These are phyloP conservation scores for Petrea volubilis DNA, from an alignment of 257 asterid genomes.

Conservation along the genomic window DNA sequence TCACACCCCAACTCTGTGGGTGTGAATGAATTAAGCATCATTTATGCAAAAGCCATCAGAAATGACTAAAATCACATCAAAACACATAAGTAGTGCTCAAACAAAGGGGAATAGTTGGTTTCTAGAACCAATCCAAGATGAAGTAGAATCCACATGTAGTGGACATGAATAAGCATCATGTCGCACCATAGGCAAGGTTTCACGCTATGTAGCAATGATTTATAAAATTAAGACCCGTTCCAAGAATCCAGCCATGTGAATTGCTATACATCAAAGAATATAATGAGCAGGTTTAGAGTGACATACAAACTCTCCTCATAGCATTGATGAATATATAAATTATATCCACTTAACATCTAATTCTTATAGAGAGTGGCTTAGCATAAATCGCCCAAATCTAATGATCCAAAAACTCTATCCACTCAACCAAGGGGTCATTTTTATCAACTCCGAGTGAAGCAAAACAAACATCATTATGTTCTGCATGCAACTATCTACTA, in stretches of 20 bases:
- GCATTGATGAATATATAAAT: too few species aligned
- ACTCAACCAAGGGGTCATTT: neutral
- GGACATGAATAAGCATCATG: neutral
- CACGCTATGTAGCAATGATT: too few species aligned
- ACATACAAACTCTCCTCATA: too few species aligned
- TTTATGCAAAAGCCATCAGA: neutral
- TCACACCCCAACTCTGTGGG: neutral
- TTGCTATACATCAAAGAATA: too few species aligned
- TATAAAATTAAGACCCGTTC: too few species aligned
- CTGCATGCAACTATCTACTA: neutral
- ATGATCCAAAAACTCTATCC: neutral
- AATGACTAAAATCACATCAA: conserved; percentile 4
- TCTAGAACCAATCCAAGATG: neutral
- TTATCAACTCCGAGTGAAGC: neutral
- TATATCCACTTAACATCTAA: too few species aligned
- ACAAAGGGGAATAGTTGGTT: neutral
- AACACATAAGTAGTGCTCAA: neutral
- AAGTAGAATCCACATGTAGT: neutral
- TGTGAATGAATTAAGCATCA: neutral
- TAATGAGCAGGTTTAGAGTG: too few species aligned
- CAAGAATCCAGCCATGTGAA: too few species aligned
- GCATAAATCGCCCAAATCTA: too few species aligned
- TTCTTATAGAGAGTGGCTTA: too few species aligned
- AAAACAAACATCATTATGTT: neutral
- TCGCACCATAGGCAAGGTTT: too few species aligned